Percentiles rank a stretch among this genome's conserved stretches.
These are phyloP conservation scores for Smallanthus sonchifolius DNA, from an alignment of 129 eudicot genomes.

Conservation along the genomic window DNA sequence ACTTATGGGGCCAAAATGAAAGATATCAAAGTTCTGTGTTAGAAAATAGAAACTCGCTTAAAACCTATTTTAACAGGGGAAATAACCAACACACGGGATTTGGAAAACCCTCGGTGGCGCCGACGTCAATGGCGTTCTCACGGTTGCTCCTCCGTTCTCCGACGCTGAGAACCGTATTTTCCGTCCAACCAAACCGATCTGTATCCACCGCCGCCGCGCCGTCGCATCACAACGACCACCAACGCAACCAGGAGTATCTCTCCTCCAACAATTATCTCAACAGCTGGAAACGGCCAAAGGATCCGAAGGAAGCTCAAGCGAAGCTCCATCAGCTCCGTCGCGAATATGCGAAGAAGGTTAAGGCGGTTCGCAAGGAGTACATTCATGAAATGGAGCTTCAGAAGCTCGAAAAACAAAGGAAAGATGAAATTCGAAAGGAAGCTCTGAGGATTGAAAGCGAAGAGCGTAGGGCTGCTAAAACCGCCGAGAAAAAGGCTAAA, in stretches of 20 bases:
- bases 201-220: constrained; percentile 29
- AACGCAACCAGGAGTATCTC: constrained; percentile 49
- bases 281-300: constrained; percentile 61
- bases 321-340: constrained; percentile 59
- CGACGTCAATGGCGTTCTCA: constrained; percentile 32
- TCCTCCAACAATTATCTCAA: constrained; percentile 49
- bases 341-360: constrained; percentile 64
- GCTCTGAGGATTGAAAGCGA: constrained; percentile 59
- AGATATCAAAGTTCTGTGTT: neutral
- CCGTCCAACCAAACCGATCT: constrained; percentile 14
- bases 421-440: constrained; percentile 60
- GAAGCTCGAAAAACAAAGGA: constrained; percentile 51
- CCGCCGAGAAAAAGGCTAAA: constrained; percentile 48
- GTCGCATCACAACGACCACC: constrained; percentile 50
- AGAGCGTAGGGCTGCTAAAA: constrained; percentile 61
- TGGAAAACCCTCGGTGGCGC: constrained; percentile 12
- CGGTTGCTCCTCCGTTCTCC: constrained; percentile 36
- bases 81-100: neutral
- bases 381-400: constrained; percentile 71
- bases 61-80: neutral
- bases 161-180: neutral
- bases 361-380: constrained; percentile 54
- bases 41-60: neutral
- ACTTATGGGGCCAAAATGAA: constrained; percentile 1
- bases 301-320: constrained; percentile 61